Percentiles rank a stretch among this genome's conserved stretches.
These are phyloP conservation scores for Jatropha curcas DNA, from an alignment of 345 rosid species.

Conservation along the genomic window DNA sequence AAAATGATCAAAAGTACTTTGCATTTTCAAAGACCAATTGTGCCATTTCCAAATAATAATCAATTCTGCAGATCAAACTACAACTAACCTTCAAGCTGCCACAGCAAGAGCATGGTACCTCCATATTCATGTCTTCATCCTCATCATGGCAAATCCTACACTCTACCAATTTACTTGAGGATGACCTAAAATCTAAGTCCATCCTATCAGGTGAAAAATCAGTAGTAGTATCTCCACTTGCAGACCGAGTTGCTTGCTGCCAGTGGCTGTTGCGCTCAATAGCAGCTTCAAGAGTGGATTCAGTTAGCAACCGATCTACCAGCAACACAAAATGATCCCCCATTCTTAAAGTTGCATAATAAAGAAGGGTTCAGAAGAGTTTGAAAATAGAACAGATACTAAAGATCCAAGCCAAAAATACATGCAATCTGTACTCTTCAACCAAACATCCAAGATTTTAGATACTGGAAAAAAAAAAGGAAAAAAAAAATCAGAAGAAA, in stretches of 20 bases:
- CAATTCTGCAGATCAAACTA: neutral
- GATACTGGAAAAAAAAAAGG: neutral
- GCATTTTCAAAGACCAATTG: neutral
- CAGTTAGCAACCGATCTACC: slow-evolving; percentile 53
- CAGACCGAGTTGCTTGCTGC: slow-evolving; percentile 19
- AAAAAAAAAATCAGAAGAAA: neutral
- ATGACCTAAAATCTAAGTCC: slow-evolving; percentile 38
- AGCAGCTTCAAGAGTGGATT: slow-evolving; percentile 49
- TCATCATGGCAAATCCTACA: slow-evolving; percentile 96
- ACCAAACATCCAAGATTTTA: neutral
- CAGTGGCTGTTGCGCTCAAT: slow-evolving; percentile 27
- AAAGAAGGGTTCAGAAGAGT: neutral
- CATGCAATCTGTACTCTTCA: neutral
- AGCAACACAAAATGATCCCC: slow-evolving; percentile 73
- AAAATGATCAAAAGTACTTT: neutral
- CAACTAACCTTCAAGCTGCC: slow-evolving; percentile 82
- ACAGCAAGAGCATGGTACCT: slow-evolving; percentile 75
- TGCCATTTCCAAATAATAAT: slow-evolving; percentile 4
- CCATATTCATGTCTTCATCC: slow-evolving; percentile 71
- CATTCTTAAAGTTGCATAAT: slow-evolving; percentile 45
- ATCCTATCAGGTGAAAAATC: slow-evolving; percentile 31
- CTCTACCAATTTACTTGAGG: slow-evolving; percentile 43
- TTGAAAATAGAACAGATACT: neutral
- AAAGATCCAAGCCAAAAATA: slow-evolving; percentile 1
- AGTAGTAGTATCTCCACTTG: slow-evolving; percentile 22